Percentiles rank a stretch among this genome's conserved stretches.
phyloP scores from a whole-genome alignment of 169 alveolate genomes.

The Cyclospora cayetanensis region DNA sequence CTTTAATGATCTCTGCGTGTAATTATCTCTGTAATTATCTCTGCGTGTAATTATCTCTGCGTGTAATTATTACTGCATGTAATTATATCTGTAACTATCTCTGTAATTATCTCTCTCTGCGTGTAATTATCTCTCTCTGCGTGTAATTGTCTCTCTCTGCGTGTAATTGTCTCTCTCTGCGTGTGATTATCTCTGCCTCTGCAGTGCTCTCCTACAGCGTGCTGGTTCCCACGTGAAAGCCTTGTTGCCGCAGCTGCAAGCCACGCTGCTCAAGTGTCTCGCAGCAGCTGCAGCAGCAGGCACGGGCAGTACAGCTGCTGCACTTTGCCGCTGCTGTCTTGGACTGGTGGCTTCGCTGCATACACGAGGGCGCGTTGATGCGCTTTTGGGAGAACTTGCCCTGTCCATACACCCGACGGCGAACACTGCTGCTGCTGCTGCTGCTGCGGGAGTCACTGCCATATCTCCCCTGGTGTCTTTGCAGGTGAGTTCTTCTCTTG shows the following conservation, averaged over 20 bases:
- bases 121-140: not conserved
- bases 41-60: not conserved
- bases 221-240: conserved; percentile 78
- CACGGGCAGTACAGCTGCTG: conserved; percentile 23
- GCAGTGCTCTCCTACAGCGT: conserved; percentile 73
- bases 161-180: not conserved
- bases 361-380: conserved; percentile 71
- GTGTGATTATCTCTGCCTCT: not conserved
- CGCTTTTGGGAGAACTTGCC: conserved; percentile 73
- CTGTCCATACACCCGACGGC: conserved; percentile 14
- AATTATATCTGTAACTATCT: not conserved
- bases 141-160: not conserved
- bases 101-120: not conserved
- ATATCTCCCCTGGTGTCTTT: not conserved
- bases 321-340: conserved; percentile 64
- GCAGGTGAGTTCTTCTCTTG: not conserved
- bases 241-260: conserved; percentile 83
- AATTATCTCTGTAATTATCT: not conserved
- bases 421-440: conserved; percentile 40
- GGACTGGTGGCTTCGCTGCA: conserved; percentile 64
- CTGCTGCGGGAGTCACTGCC: not conserved
- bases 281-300: conserved; percentile 71
- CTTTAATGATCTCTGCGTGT: not conserved
- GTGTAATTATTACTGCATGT: not conserved
- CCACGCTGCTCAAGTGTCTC: conserved; percentile 79